Conservation (phyloP, 176 grass and related monocot species). For the Zoysia pacifica region DNA sequence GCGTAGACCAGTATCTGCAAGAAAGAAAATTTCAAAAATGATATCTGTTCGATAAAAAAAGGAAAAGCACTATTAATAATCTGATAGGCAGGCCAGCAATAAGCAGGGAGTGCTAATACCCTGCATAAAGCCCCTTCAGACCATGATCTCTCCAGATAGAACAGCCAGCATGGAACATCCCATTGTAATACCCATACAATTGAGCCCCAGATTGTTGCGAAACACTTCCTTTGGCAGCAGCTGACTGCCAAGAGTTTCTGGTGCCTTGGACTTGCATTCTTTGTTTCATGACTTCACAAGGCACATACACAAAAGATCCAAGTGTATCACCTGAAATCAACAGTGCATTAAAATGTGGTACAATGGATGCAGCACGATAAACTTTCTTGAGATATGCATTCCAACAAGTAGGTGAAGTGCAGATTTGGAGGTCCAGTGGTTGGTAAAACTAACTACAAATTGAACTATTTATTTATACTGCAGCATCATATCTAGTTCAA, state of each 20-base stretch:
- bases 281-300: slow-evolving; percentile 96
- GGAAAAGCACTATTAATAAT: neutral
- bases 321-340: slow-evolving; percentile 84
- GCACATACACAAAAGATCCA: slow-evolving; percentile 94
- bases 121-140: slow-evolving; percentile 83
- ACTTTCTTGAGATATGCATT: slow-evolving; percentile 31
- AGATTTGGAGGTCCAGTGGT: slow-evolving; percentile 8
- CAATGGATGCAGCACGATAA: slow-evolving; percentile 15
- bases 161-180: slow-evolving; percentile 82
- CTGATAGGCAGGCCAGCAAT: slow-evolving; percentile 26
- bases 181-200: slow-evolving; percentile 88
- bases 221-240: slow-evolving; percentile 57
- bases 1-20: slow-evolving; percentile 88
- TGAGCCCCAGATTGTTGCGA: slow-evolving; percentile 47
- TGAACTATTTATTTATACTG: neutral
- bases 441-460: neutral
- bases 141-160: slow-evolving; percentile 91
- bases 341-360: slow-evolving; percentile 15
- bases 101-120: slow-evolving; percentile 45
- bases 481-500: neutral
- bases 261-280: slow-evolving; percentile 98
- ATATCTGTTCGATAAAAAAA: neutral
- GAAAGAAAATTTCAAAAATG: slow-evolving; percentile 25
- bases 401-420: neutral
- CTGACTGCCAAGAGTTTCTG: slow-evolving; percentile 62